Percentiles rank a stretch among this genome's conserved stretches.
Evolutionary conservation across 1,139 yeast species (phyloP).

Genomic region (Sugiyamaella sp.): DNA sequence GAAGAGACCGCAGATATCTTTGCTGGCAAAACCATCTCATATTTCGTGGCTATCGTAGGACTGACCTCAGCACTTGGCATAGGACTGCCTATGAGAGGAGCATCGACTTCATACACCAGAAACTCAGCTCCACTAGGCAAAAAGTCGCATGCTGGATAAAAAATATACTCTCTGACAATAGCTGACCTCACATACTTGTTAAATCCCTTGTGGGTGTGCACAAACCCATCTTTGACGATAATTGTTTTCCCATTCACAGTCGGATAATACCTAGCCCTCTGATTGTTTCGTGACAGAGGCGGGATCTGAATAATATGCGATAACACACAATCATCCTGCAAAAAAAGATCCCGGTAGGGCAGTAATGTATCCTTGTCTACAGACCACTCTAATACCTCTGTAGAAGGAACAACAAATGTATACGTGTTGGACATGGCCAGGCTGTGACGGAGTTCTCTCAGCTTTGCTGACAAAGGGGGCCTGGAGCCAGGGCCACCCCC

Average conservation of each 20-base stretch:
- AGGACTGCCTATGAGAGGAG: constrained; percentile 48
- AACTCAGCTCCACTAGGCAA: constrained; percentile 52
- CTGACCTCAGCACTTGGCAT: constrained; percentile 31
- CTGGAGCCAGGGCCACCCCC: constrained; percentile 32
- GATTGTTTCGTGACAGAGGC: constrained; percentile 45
- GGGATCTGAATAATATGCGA: constrained; percentile 62
- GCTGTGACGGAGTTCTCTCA: constrained; percentile 52
- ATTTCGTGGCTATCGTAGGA: constrained; percentile 29
- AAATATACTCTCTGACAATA: constrained; percentile 51
- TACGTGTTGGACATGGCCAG: constrained; percentile 45
- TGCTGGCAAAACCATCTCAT: constrained; percentile 20
- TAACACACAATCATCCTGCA: constrained; percentile 65
- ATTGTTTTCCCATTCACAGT: constrained; percentile 66
- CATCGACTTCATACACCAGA: constrained; percentile 52
- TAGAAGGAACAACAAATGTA: constrained; percentile 45
- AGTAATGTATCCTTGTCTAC: constrained; percentile 54
- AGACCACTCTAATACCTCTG: constrained; percentile 50
- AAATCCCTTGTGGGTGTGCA: constrained; percentile 53
- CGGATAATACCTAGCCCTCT: constrained; percentile 52
- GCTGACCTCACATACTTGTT: constrained; percentile 50
- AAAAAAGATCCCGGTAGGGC: constrained; percentile 59
- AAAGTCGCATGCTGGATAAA: constrained; percentile 50
- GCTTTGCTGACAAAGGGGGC: constrained; percentile 56
- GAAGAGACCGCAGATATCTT: background rate
- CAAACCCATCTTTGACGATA: constrained; percentile 56